Percentiles rank a stretch among this genome's conserved stretches.
Conservation (phyloP, 2,329 filamentous ascomycete genomes). For the Pseudopyricularia cyperi region DNA sequence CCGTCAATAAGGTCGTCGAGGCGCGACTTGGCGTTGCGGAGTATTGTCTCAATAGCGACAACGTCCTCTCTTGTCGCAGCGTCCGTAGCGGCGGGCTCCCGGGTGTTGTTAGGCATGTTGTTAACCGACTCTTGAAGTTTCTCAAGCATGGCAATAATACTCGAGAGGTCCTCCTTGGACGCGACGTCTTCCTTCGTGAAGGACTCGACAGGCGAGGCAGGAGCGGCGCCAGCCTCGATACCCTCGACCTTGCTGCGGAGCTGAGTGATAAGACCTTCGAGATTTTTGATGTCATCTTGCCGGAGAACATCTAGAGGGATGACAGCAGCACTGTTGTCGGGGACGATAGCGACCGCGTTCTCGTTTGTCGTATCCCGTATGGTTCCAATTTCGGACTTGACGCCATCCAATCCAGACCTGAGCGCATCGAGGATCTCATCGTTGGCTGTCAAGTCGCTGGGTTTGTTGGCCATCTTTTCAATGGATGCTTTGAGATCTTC, state of each 20-base stretch:
- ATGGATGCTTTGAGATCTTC: constrained; percentile 65
- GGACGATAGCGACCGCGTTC: constrained; percentile 37
- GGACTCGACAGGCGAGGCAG: constrained; percentile 20
- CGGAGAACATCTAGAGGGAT: constrained; percentile 40
- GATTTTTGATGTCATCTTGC: constrained; percentile 67
- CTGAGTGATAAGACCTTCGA: constrained; percentile 73
- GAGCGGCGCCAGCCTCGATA: constrained; percentile 40
- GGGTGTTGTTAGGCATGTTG: constrained; percentile 12
- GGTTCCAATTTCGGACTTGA: constrained; percentile 56
- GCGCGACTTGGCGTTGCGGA: constrained; percentile 78
- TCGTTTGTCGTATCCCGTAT: constrained; percentile 45
- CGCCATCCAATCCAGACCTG: constrained; percentile 63
- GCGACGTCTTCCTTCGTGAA: constrained; percentile 3
- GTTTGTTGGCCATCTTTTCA: constrained; percentile 65
- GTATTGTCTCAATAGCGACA: constrained; percentile 77
- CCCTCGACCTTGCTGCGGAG: constrained; percentile 75
- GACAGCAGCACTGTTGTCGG: constrained; percentile 33
- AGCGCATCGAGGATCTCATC: constrained; percentile 84
- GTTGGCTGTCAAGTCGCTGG: constrained; percentile 68
- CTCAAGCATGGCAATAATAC: constrained; percentile 38
- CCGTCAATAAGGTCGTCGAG: constrained; percentile 69
- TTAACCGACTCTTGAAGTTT: constrained; percentile 25
- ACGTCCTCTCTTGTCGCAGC: constrained; percentile 69
- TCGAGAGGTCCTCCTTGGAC: constrained; percentile 17
- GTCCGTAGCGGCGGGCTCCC: constrained; percentile 22